A percentile compares a stretch with the other conserved stretches of the same genome.
Conservation (phyloP, 768 basidiomycete species). For the Galerina sulciceps region DNA sequence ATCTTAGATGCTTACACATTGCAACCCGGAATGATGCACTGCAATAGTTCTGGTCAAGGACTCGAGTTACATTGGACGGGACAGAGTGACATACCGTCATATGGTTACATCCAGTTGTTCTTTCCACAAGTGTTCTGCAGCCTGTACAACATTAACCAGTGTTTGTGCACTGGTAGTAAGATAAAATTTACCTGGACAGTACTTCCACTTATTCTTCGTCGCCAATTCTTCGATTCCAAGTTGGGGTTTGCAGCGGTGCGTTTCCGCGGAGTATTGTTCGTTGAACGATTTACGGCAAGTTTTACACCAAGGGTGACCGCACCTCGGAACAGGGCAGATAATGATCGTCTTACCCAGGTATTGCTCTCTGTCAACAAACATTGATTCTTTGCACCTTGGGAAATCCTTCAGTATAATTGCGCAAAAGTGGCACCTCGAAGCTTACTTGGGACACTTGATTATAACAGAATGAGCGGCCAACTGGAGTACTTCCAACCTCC, state of each 20-base stretch:
- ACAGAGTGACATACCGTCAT: no score
- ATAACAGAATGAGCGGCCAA: conserved; percentile 40
- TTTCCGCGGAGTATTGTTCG: conserved; percentile 33
- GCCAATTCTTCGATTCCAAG: conserved; percentile 55
- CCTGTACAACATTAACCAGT: conserved; percentile 32
- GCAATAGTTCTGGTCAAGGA: no score
- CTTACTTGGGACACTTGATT: conserved; percentile 21
- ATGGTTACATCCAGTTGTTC: no score
- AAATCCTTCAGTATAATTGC: not conserved
- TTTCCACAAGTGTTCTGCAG: no score
- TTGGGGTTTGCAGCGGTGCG: conserved; percentile 62
- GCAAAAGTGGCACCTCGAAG: no score
- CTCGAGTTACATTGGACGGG: no score
- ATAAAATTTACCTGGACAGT: conserved; percentile 54
- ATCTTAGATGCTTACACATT: conserved; percentile 38
- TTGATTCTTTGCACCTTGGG: conserved; percentile 50
- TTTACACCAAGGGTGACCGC: conserved; percentile 64
- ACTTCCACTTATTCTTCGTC: conserved; percentile 61
- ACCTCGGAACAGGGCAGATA: conserved; percentile 52
- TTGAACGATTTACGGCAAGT: conserved; percentile 50
- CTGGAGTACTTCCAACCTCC: conserved; percentile 24
- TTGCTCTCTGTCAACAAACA: conserved; percentile 56
- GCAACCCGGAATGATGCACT: conserved; percentile 29
- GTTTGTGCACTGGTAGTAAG: conserved; percentile 46
- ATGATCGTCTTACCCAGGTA: conserved; percentile 43